Conservation (phyloP, 768 basidiomycete species). For the Russula sp. region DNA sequence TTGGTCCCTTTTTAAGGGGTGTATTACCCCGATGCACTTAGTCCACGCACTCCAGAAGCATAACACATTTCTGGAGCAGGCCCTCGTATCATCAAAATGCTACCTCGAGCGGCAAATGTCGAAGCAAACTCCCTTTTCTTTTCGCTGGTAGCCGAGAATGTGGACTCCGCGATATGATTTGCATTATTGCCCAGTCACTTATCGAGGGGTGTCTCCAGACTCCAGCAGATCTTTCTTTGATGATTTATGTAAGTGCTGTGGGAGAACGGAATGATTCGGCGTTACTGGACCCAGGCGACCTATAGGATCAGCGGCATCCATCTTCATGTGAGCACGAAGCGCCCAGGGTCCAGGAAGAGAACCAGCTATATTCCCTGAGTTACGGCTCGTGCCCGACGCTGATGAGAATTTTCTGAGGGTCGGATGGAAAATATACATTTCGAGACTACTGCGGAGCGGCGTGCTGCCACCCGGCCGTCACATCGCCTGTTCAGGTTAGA, state of each 20-base stretch:
- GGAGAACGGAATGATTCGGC: constrained; percentile 8
- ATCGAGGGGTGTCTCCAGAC: background rate
- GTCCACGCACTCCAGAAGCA: constrained; percentile 15
- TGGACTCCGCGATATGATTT: constrained; percentile 10
- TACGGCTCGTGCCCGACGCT: constrained; percentile 2
- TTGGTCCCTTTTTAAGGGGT: constrained; percentile 20
- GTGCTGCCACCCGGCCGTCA: background rate
- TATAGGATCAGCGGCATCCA: constrained; percentile 2
- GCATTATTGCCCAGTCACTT: constrained; percentile 8
- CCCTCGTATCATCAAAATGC: constrained; percentile 10
- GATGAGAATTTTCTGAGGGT: constrained; percentile 8
- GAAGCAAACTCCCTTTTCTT: constrained; percentile 12
- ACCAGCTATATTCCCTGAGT: background rate
- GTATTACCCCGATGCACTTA: constrained; percentile 13
- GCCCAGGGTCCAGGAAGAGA: constrained; percentile 7
- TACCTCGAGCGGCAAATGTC: constrained; percentile 7
- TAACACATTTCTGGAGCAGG: constrained; percentile 12
- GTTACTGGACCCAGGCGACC: constrained; percentile 1
- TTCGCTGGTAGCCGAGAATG: constrained; percentile 12
- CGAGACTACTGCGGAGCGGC: background rate
- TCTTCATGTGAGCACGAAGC: background rate
- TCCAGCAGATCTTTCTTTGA: constrained; percentile 1
- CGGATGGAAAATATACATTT: constrained; percentile 5
- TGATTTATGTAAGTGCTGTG: constrained; percentile 17
- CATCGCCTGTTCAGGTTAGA: constrained; percentile 12